These are phyloP conservation scores for Imleria badia DNA, from an alignment of 768 basidiomycete genomes.

Conservation along the genomic window DNA sequence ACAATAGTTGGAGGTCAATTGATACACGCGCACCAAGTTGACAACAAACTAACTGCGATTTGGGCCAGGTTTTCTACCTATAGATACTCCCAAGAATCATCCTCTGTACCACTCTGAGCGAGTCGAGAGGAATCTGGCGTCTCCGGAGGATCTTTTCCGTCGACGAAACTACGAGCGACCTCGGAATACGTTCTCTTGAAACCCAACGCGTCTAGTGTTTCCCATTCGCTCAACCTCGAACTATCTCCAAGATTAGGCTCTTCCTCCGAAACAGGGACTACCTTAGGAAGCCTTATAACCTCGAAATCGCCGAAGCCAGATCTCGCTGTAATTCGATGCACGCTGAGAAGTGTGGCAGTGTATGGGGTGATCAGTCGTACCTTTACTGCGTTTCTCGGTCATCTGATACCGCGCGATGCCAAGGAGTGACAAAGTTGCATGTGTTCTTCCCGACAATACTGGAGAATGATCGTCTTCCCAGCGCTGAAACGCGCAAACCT, in stretches of 20 bases:
- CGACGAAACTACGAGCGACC: conserved; percentile 13
- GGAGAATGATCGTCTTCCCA: not conserved
- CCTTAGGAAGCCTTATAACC: conserved; percentile 19
- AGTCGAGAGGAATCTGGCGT: not conserved
- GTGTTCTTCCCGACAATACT: not conserved
- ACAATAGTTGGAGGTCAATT: too few relatives aligned
- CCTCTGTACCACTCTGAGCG: not conserved
- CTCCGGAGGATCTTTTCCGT: not conserved
- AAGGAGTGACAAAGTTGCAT: conserved; percentile 4
- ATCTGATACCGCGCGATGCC: conserved; percentile 5
- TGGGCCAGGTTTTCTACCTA: not conserved
- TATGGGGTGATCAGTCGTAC: not conserved
- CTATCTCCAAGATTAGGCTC: not conserved
- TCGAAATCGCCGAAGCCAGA: conserved; percentile 23
- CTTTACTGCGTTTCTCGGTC: conserved; percentile 10
- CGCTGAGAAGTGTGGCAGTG: not conserved
- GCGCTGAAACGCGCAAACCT: not conserved
- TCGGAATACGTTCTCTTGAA: conserved; percentile 25
- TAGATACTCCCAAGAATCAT: conserved; percentile 17
- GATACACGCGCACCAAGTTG: too few relatives aligned
- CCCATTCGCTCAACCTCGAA: conserved; percentile 20
- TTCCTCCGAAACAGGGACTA: conserved; percentile 16
- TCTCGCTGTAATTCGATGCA: conserved; percentile 5
- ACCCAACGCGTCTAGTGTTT: conserved; percentile 16
- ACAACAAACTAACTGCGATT: not conserved